Evolutionary conservation across 2,329 filamentous ascomycete species (phyloP).

Genomic region (Epichloe aotearoae): DNA sequence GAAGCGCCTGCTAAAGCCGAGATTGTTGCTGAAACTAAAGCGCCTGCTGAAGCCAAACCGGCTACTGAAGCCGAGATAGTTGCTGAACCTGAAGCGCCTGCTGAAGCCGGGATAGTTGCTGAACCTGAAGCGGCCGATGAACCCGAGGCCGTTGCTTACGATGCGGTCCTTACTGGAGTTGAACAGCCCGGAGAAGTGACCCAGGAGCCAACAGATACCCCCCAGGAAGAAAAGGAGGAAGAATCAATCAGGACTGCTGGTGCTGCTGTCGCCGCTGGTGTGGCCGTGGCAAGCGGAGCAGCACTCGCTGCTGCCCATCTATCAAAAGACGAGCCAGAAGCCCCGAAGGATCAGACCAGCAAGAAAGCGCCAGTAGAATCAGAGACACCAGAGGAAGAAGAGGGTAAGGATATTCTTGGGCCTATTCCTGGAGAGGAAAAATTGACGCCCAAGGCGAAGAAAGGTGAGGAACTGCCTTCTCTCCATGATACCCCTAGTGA

Average conservation of each 20-base stretch:
- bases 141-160: background rate
- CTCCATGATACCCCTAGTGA: constrained; percentile 25
- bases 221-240: background rate
- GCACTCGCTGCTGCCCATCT: constrained; percentile 2
- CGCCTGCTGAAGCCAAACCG: too few species aligned
- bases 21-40: background rate
- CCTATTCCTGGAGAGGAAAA: constrained; percentile 25
- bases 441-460: constrained; percentile 18
- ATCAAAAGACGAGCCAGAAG: background rate
- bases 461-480: constrained; percentile 30
- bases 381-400: constrained; percentile 17
- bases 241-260: background rate
- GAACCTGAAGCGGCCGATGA: background rate
- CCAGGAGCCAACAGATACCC: background rate
- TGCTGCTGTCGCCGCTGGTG: background rate
- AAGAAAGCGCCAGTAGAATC: constrained; percentile 9
- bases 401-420: constrained; percentile 27
- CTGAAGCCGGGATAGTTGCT: too few species aligned
- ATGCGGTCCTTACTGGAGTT: background rate
- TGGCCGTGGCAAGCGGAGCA: constrained; percentile 2
- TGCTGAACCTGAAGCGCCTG: background rate
- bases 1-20: background rate
- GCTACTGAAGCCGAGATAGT: background rate
- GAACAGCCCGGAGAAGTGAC: background rate
- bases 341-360: background rate